Conservation (phyloP, 129 eudicot genomes). For the Flaveria bidentis region DNA sequence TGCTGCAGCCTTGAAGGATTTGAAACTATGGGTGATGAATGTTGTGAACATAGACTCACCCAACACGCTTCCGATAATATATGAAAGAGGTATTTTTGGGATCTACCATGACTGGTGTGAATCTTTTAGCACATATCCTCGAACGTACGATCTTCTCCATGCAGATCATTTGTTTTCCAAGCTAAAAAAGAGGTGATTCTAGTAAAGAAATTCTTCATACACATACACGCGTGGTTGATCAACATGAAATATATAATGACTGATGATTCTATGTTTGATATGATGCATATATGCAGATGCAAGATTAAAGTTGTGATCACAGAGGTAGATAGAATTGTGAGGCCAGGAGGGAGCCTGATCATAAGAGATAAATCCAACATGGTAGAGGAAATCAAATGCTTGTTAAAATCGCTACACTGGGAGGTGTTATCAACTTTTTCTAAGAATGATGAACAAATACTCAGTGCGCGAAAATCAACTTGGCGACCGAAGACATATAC, state of each 20-base stretch:
- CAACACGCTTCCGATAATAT: slow-evolving; percentile 82
- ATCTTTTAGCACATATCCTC: slow-evolving; percentile 86
- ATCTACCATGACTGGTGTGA: slow-evolving; percentile 94
- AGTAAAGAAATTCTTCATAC: neutral
- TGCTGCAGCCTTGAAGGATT: slow-evolving; percentile 76
- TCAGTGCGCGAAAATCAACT: slow-evolving; percentile 61
- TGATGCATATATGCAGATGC: slow-evolving; percentile 56
- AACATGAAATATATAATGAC: neutral
- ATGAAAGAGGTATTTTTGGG: slow-evolving; percentile 83
- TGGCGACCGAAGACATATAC: slow-evolving; percentile 66
- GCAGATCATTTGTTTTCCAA: slow-evolving; percentile 76
- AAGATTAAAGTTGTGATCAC: slow-evolving; percentile 48
- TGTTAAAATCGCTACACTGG: slow-evolving; percentile 78
- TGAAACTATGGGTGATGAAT: slow-evolving; percentile 80
- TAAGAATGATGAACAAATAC: slow-evolving; percentile 60
- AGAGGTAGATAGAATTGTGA: slow-evolving; percentile 70
- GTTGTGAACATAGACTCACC: slow-evolving; percentile 77
- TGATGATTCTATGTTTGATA: slow-evolving; percentile 2
- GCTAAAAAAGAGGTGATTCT: slow-evolving; percentile 56
- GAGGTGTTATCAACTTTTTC: slow-evolving; percentile 51
- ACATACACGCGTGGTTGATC: neutral
- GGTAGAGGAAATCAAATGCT: slow-evolving; percentile 53
- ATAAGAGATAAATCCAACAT: slow-evolving; percentile 60
- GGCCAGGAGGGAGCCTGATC: slow-evolving; percentile 82
- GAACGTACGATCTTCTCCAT: slow-evolving; percentile 83